Conservation (phyloP, 768 basidiomycete genomes). For the Hygrophoropsis aurantiaca region DNA sequence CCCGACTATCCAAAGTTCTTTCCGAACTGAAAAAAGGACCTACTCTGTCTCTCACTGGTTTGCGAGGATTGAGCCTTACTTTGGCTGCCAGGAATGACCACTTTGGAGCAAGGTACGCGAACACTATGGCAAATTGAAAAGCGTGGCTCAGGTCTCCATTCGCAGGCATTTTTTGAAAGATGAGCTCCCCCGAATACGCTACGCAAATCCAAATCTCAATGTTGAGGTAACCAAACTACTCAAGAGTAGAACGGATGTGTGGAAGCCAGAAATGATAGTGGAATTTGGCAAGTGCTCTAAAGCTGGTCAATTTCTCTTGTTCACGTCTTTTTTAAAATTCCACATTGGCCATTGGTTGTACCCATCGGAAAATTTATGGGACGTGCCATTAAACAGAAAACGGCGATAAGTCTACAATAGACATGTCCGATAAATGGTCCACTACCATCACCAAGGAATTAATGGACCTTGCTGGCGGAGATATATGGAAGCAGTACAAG, state of each 20-base stretch:
- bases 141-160: neutral
- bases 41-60: constrained; percentile 44
- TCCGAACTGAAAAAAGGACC: constrained; percentile 51
- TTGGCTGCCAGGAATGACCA: constrained; percentile 67
- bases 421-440: constrained; percentile 70
- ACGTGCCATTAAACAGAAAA: constrained; percentile 37
- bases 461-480: constrained; percentile 65
- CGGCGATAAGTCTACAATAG: constrained; percentile 45
- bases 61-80: constrained; percentile 55
- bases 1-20: constrained; percentile 55
- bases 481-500: constrained; percentile 59
- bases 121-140: neutral
- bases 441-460: constrained; percentile 66
- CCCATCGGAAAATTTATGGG: neutral
- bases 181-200: constrained; percentile 75
- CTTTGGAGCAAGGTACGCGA: constrained; percentile 67
- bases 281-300: constrained; percentile 56
- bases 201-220: constrained; percentile 65
- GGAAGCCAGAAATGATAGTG: constrained; percentile 61
- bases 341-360: neutral
- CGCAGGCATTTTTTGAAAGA: constrained; percentile 77
- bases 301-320: no score
- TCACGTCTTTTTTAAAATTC: neutral
- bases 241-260: constrained; percentile 54
- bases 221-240: constrained; percentile 56